Conservation (phyloP, 1,139 yeast species). For the Yamadazyma spencermartinsiae region DNA sequence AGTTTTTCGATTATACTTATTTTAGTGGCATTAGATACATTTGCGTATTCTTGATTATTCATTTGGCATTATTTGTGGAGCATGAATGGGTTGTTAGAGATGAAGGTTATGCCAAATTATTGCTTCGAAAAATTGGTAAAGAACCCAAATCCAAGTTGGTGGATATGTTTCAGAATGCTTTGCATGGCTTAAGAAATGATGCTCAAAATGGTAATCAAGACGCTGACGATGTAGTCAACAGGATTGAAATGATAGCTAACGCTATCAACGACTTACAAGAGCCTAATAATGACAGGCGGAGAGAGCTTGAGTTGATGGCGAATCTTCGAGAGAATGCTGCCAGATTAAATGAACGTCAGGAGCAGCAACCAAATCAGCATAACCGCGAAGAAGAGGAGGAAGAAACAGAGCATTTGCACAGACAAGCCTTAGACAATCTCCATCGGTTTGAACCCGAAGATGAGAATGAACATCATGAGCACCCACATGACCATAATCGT, state of each 20-base stretch:
- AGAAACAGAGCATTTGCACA: constrained; percentile 3
- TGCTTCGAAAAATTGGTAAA: constrained; percentile 57
- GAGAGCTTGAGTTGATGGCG: constrained; percentile 8
- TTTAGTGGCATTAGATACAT: constrained; percentile 43
- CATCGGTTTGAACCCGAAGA: neutral
- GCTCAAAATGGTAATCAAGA: constrained; percentile 23
- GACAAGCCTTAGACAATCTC: neutral
- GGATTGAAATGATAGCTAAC: constrained; percentile 30
- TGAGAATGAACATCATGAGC: constrained; percentile 5
- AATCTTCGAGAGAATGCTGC: constrained; percentile 12
- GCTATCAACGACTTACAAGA: constrained; percentile 34
- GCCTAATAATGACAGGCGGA: constrained; percentile 14
- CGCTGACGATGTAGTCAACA: constrained; percentile 24
- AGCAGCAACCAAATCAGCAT: constrained; percentile 5
- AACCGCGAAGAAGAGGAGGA: constrained; percentile 11
- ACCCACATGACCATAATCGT: constrained; percentile 7
- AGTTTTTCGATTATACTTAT: constrained; percentile 37
- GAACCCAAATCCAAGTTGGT: constrained; percentile 48
- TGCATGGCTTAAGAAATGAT: constrained; percentile 29
- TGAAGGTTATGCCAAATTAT: constrained; percentile 60
- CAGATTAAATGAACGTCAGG: constrained; percentile 8
- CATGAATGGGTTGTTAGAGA: constrained; percentile 76
- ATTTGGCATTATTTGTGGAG: constrained; percentile 53
- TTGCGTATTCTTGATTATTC: constrained; percentile 38
- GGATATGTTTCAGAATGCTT: constrained; percentile 37